phyloP scores from a whole-genome alignment of 169 alveolate species.

The Fabrea salina region DNA sequence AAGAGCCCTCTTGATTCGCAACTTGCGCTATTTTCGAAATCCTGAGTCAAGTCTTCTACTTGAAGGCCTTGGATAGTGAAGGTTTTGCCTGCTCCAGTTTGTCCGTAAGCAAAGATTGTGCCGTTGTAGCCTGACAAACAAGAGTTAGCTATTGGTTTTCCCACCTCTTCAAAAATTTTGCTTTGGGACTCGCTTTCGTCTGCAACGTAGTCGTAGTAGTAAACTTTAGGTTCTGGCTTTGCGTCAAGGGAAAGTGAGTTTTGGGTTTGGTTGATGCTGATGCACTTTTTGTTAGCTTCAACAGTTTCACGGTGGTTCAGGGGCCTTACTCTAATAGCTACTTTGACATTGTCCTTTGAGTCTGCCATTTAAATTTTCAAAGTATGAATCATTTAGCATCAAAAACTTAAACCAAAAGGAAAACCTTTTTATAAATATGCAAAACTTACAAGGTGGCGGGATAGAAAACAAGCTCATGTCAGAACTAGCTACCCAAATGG shows the following conservation, averaged over 20 bases:
- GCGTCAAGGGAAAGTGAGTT: conserved; percentile 31
- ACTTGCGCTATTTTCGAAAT: neutral
- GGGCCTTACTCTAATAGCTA: conserved; percentile 46
- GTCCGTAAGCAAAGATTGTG: conserved; percentile 67
- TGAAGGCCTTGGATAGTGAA: conserved; percentile 62
- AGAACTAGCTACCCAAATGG: neutral
- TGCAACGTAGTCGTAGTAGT: conserved; percentile 41
- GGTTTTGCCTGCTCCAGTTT: conserved; percentile 77
- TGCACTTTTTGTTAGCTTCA: conserved; percentile 8
- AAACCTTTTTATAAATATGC: neutral
- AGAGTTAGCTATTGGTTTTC: conserved; percentile 36
- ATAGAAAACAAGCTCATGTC: conserved; percentile 9
- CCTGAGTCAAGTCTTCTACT: conserved; percentile 2
- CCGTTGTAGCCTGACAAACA: conserved; percentile 60
- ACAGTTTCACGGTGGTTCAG: conserved; percentile 29
- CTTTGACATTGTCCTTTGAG: conserved; percentile 65
- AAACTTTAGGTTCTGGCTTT: conserved; percentile 37
- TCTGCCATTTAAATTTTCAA: conserved; percentile 31
- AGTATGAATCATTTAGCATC: no score
- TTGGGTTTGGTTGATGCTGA: neutral
- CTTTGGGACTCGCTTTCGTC: conserved; percentile 21
- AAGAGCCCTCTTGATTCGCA: conserved; percentile 47
- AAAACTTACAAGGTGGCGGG: no score
- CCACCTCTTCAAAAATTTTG: conserved; percentile 36
- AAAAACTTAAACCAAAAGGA: neutral